Base-by-base conservation (phyloP, 2,329 filamentous ascomycete species). In the Monilinia fructigena region DNA sequence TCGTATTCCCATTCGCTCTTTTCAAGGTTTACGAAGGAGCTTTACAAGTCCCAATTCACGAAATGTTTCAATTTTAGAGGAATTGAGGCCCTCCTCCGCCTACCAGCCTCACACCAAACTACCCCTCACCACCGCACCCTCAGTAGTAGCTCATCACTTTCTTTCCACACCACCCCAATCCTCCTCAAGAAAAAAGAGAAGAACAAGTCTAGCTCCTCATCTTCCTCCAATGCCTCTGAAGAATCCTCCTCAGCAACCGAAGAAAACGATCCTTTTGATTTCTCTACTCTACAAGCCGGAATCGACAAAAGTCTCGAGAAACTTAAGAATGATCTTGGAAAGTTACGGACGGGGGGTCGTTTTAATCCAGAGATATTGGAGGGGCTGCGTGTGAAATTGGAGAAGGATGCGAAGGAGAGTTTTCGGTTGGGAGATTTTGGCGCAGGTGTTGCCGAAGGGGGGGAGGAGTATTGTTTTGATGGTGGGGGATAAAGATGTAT, bases 371-470 rank as follows among this genome's bases (percentile, higher is more conserved):
- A 87, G 58, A 75, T 83, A 1, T 79, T 91, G 40, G 88, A 90
- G 76, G 79, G 77, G 26, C 72, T 91, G 63, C 81, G 82, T 48
- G 87, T 91, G n/a, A 79, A 82, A 60, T 72, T 88, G 58, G 80
- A 78, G 67, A 85, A 87, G 66, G 79, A 77, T 58, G 75, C 73
- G 28, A 85, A 83, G 67, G 79, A 83, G 67, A 83, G 77, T 1
- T 80, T 84, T 59, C 81, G 79, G 69, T 72, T 91, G 61, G 81
- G 83, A 12, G 87, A 90, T 73, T 73, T 73, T 91, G 66, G 88
- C 87, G 3, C 88, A 89, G 74, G 85, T 91, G 20, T 80, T 90
- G 50, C 86, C 86, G 0, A 87, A 88, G 72, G 87, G 83, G 35
- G 82, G 87, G 14, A 77, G 87, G 65, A 81, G 81, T 71, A 76